A percentile compares a stretch with the other conserved stretches of the same genome.
These are phyloP conservation scores for Endocalyx cinctus DNA, from an alignment of 2,329 filamentous ascomycete genomes.

Conservation along the genomic window DNA sequence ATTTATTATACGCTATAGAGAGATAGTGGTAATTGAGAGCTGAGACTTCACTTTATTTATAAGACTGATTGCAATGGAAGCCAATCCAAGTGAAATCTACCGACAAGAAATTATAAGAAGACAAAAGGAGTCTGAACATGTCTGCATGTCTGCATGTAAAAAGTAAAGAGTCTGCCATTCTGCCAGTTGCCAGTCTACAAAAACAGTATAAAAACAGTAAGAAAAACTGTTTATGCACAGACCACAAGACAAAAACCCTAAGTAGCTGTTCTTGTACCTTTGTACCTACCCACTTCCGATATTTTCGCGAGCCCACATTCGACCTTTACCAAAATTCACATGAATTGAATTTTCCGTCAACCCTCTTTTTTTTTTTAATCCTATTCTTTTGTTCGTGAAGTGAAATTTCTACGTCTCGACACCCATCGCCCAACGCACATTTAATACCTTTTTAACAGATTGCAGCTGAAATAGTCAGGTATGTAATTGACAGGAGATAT, in stretches of 20 bases:
- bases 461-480: constrained; percentile 25
- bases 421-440: constrained; percentile 13
- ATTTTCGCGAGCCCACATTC: constrained; percentile 26
- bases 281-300: constrained; percentile 18
- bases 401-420: constrained; percentile 12
- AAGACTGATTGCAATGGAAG: too few relatives aligned
- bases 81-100: too few relatives aligned
- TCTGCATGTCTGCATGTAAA: not conserved
- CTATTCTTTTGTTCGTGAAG: too few relatives aligned
- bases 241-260: too few relatives aligned
- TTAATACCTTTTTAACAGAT: constrained; percentile 20
- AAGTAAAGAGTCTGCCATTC: not conserved
- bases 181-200: not conserved
- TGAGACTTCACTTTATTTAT: too few relatives aligned
- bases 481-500: constrained; percentile 11
- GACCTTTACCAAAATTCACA: constrained; percentile 17
- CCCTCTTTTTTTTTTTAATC: too few relatives aligned
- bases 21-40: too few relatives aligned
- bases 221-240: too few relatives aligned
- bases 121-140: not conserved
- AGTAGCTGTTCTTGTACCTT: too few relatives aligned
- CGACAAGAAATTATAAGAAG: not conserved
- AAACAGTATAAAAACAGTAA: too few relatives aligned
- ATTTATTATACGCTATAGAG: too few relatives aligned
- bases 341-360: too few relatives aligned